Evolutionary conservation across 192 early-diverging fungal genomes (phyloP).

Genomic region (Backusella westeae): DNA sequence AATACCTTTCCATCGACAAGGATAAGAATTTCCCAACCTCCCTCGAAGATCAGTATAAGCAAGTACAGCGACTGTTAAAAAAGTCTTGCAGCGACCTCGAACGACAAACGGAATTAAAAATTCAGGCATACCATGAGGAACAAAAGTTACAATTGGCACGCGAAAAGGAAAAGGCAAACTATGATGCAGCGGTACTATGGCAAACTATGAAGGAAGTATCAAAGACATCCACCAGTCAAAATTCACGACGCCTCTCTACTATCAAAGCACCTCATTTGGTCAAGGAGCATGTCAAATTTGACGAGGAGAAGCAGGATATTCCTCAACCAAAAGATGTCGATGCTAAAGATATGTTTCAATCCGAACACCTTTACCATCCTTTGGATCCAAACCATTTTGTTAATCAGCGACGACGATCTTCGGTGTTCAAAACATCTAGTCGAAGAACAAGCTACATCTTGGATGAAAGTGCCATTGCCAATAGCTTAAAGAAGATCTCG

Average conservation of each 20-base stretch:
- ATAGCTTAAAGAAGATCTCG: not conserved
- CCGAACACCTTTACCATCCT: not conserved
- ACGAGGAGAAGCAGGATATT: not conserved
- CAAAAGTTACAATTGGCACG: not conserved
- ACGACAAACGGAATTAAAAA: slow-evolving; percentile 3
- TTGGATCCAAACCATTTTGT: not conserved
- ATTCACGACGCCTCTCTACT: not conserved
- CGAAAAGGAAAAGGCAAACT: slow-evolving; percentile 5
- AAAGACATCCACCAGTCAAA: not conserved
- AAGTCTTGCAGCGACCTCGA: not conserved
- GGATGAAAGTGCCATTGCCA: slow-evolving; percentile 1
- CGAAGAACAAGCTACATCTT: not conserved
- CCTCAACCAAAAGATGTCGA: not conserved
- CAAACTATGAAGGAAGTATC: slow-evolving; percentile 14
- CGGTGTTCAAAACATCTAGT: not conserved
- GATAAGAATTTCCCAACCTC: not conserved
- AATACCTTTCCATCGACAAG: not conserved
- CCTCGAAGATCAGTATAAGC: not conserved
- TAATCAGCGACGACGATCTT: not conserved
- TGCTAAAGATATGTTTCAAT: not conserved
- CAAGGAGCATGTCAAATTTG: not conserved
- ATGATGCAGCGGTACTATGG: slow-evolving; percentile 11
- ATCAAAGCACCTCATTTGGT: not conserved
- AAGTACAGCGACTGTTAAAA: not conserved
- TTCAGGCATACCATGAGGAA: slow-evolving; percentile 14